Evolutionary conservation across 495 filamentous ascomycete genomes (phyloP).

Genomic region (Cercophora samala): DNA sequence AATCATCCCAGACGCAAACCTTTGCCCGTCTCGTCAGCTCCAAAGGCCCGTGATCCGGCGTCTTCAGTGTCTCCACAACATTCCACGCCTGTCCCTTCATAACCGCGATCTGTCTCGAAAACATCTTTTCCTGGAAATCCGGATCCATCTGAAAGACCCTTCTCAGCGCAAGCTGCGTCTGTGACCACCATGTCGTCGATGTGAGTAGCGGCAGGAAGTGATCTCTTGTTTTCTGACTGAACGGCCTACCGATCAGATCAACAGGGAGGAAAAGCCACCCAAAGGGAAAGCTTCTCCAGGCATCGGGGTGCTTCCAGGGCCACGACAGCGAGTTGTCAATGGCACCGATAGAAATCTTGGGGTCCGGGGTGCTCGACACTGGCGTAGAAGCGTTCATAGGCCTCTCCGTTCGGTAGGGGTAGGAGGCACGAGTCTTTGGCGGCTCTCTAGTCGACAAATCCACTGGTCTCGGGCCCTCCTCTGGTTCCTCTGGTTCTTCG

Average conservation of each 20-base stretch:
- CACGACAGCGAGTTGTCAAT: constrained; percentile 98
- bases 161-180: constrained; percentile 82
- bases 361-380: constrained; percentile 54
- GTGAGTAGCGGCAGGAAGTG: constrained; percentile 94
- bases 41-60: constrained; percentile 83
- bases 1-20: constrained; percentile 96
- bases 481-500: constrained; percentile 44
- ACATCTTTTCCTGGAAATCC: constrained; percentile 98
- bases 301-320: constrained; percentile 99
- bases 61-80: constrained; percentile 94
- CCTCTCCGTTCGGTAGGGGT: constrained; percentile 75
- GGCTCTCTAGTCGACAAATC: constrained; percentile 47
- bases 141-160: constrained; percentile 83
- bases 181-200: constrained; percentile 93
- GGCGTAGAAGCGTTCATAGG: constrained; percentile 75
- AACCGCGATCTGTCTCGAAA: constrained; percentile 90
- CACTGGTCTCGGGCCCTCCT: constrained; percentile 58
- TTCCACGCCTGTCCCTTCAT: constrained; percentile 99
- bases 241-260: constrained; percentile 91
- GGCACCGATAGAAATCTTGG: constrained; percentile 75
- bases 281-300: constrained; percentile 85
- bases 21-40: constrained; percentile 86
- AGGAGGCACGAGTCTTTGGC: constrained; percentile 45
- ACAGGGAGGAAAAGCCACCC: constrained; percentile 98
- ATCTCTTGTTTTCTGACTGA: constrained; percentile 84